These are phyloP conservation scores for Alternaria triticimaculans DNA, from an alignment of 2,329 filamentous ascomycete species.

Conservation along the genomic window DNA sequence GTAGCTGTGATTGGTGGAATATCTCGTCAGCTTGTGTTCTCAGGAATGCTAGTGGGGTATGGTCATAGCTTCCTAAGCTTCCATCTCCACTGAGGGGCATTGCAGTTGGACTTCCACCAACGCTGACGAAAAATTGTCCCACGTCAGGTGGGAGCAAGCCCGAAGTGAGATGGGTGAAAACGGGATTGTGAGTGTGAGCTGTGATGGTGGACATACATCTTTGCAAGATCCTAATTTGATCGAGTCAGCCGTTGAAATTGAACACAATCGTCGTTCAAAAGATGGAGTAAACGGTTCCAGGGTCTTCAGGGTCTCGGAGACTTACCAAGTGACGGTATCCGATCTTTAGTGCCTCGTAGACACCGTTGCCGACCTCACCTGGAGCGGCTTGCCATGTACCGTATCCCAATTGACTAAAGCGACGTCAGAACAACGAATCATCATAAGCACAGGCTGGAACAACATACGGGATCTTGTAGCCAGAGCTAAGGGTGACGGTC, in stretches of 20 bases:
- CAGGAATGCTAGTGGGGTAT: background rate
- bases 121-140: background rate
- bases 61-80: slow-evolving; percentile 26
- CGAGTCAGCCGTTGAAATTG: background rate
- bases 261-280: background rate
- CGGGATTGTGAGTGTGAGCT: background rate
- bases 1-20: slow-evolving; percentile 39
- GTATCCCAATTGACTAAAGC: slow-evolving; percentile 53
- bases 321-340: slow-evolving; percentile 45
- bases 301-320: background rate
- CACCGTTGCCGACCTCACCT: slow-evolving; percentile 50
- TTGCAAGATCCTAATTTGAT: slow-evolving; percentile 48
- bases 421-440: background rate
- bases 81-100: slow-evolving; percentile 26
- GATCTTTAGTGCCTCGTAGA: slow-evolving; percentile 46
- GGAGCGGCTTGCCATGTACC: slow-evolving; percentile 46
- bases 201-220: slow-evolving; percentile 31
- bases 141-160: background rate
- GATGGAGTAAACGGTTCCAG: background rate
- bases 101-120: slow-evolving; percentile 14
- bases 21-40: slow-evolving; percentile 25
- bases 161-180: background rate
- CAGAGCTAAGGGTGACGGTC: slow-evolving; percentile 41
- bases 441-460: slow-evolving; percentile 45
- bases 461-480: slow-evolving; percentile 55